Evolutionary conservation across 1,284 basidiomycete species (phyloP).

Genomic region (Leccinum solheimii): DNA sequence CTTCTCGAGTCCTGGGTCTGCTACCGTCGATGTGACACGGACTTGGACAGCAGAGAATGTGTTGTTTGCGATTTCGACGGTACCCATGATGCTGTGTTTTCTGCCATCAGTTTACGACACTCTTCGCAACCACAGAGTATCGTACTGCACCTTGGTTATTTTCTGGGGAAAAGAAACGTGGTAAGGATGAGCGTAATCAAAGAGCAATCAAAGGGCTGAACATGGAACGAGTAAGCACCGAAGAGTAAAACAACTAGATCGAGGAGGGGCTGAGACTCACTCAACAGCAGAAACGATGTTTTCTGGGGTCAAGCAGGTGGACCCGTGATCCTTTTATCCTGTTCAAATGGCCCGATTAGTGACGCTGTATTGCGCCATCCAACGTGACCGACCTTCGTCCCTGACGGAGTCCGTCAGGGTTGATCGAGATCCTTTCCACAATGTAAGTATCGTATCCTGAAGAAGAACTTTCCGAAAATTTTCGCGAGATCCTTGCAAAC

Average conservation of each 20-base stretch:
- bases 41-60: background rate
- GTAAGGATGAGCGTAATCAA: background rate
- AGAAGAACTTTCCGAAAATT: too few relatives aligned
- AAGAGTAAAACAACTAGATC: background rate
- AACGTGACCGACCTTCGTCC: background rate
- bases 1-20: background rate
- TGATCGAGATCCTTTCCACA: background rate
- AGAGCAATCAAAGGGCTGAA: background rate
- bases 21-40: background rate
- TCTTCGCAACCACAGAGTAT: background rate
- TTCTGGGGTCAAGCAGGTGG: background rate
- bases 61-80: background rate
- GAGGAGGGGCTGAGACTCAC: background rate
- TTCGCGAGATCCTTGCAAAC: too few relatives aligned
- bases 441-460: too few relatives aligned
- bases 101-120: background rate
- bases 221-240: background rate
- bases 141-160: background rate
- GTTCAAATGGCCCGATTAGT: background rate
- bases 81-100: background rate
- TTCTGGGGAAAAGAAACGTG: background rate
- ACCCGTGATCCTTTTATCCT: background rate
- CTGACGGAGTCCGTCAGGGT: background rate
- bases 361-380: background rate
- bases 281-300: background rate